Evolutionary conservation across 2,329 filamentous ascomycete species (phyloP).

Genomic region (Exophiala aquamarina): DNA sequence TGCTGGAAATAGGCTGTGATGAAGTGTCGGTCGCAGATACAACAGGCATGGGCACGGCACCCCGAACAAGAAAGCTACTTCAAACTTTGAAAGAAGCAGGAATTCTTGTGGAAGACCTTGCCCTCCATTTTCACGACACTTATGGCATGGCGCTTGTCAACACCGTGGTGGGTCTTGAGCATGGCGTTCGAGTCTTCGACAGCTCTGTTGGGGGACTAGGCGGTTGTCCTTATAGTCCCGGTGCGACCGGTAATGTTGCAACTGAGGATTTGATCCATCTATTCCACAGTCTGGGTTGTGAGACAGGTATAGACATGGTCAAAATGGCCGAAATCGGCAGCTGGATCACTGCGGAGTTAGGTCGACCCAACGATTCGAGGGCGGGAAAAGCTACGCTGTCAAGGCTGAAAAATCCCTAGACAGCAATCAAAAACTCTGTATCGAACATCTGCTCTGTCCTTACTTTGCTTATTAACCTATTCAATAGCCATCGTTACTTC

Average conservation of each 20-base stretch:
- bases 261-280: constrained; percentile 64
- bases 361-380: constrained; percentile 52
- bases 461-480: too few species aligned
- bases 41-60: constrained; percentile 67
- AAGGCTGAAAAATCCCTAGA: constrained; percentile 32
- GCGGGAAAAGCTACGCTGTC: constrained; percentile 54
- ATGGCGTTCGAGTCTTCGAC: constrained; percentile 64
- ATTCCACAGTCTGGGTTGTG: constrained; percentile 59
- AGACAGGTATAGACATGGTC: constrained; percentile 59
- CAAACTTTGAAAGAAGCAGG: constrained; percentile 60
- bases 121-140: constrained; percentile 67
- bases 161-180: constrained; percentile 61
- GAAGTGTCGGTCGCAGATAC: constrained; percentile 67
- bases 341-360: constrained; percentile 57
- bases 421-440: too few species aligned
- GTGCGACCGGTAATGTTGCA: constrained; percentile 65
- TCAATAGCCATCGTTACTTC: too few species aligned
- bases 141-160: constrained; percentile 66
- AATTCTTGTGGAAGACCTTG: constrained; percentile 59
- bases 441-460: too few species aligned
- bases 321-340: constrained; percentile 56
- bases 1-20: constrained; percentile 65
- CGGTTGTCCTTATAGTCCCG: constrained; percentile 65
- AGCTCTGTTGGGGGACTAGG: constrained; percentile 64
- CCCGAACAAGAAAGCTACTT: constrained; percentile 58